phyloP scores from a whole-genome alignment of 1,284 basidiomycete species.

The Mycosarcoma maydis region DNA sequence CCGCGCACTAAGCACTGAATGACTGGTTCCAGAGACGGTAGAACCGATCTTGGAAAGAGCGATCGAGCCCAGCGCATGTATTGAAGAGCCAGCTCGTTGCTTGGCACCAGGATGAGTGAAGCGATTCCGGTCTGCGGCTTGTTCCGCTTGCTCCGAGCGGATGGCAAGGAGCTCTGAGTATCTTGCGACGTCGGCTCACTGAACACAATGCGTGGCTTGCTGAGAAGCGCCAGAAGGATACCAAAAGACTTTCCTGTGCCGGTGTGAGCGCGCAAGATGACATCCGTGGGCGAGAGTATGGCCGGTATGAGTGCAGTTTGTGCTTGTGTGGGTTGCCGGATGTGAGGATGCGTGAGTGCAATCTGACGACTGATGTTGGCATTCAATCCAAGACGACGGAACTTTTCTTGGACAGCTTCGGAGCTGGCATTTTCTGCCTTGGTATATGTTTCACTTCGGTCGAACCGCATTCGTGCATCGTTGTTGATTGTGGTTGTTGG shows the following conservation, averaged over 20 bases:
- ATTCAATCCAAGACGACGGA: constrained; percentile 46
- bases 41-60: constrained; percentile 41
- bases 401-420: constrained; percentile 29
- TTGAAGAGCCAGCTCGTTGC: constrained; percentile 63
- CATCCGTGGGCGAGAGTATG: constrained; percentile 51
- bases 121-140: constrained; percentile 50
- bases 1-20: constrained; percentile 57
- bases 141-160: constrained; percentile 10
- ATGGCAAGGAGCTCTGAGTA: neutral
- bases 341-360: constrained; percentile 42
- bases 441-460: too few species aligned
- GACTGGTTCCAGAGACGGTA: constrained; percentile 52
- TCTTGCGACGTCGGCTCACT: constrained; percentile 6
- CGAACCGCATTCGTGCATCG: too few species aligned
- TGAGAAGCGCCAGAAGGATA: constrained; percentile 59
- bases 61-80: constrained; percentile 57
- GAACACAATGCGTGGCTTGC: constrained; percentile 62
- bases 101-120: constrained; percentile 61
- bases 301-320: constrained; percentile 58
- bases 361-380: constrained; percentile 52
- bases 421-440: neutral
- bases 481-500: too few species aligned
- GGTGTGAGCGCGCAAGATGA: constrained; percentile 63
- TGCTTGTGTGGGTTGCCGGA: constrained; percentile 55
- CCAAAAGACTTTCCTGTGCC: constrained; percentile 65